Evolutionary conservation across 495 filamentous ascomycete genomes (phyloP).

Genomic region (Rusavskia elegans): DNA sequence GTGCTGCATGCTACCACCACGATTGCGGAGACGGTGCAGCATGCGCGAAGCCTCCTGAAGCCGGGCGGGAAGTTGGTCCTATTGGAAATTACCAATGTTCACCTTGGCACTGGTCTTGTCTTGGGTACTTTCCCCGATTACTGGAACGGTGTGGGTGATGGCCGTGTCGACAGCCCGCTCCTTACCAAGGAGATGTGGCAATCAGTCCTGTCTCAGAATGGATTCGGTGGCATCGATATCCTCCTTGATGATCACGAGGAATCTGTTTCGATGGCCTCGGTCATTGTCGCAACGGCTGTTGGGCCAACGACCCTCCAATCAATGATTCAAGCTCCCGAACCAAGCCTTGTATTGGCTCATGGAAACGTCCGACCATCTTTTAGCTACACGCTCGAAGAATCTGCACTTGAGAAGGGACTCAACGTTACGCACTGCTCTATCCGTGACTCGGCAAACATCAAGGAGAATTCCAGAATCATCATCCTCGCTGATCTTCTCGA

Average conservation of each 20-base stretch:
- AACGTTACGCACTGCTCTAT: too few species aligned
- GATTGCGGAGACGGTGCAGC: conserved; percentile 29
- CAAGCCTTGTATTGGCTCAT: too few species aligned
- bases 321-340: too few species aligned
- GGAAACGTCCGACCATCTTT: too few species aligned
- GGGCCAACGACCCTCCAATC: neutral
- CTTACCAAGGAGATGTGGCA: neutral
- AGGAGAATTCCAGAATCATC: too few species aligned
- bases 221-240: neutral
- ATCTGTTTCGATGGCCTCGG: neutral
- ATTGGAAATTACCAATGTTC: conserved; percentile 1
- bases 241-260: neutral
- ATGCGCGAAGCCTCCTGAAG: conserved; percentile 23
- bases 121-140: neutral
- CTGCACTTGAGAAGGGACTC: too few species aligned
- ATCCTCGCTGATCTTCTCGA: too few species aligned
- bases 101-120: neutral
- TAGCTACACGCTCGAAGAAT: too few species aligned
- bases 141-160: neutral
- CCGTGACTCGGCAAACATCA: too few species aligned
- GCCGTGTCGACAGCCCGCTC: neutral
- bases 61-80: conserved; percentile 14
- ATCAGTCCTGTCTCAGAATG: neutral
- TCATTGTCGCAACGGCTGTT: neutral
- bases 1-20: conserved; percentile 34